Base-by-base conservation (phyloP, 345 rosid genomes). In the Iberis pinnata region DNA sequence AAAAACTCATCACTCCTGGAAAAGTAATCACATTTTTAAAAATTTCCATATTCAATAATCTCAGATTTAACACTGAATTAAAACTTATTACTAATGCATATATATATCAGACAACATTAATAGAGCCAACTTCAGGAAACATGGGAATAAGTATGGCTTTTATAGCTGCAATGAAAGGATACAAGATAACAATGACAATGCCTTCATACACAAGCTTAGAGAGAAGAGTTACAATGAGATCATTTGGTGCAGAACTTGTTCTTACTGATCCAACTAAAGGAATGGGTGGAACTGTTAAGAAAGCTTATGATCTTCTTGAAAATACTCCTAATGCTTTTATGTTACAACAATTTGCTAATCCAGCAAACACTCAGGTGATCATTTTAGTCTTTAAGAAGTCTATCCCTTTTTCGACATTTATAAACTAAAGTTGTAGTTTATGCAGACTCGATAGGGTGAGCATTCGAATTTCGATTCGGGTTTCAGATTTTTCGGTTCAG, bases 91-190 rank as follows among this genome's bases (percentile, higher is more conserved):
- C 18, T 5, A 4, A 0, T 18, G n/a, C n/a, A n/a, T n/a, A n/a
- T n/a, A n/a, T n/a, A n/a, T n/a, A n/a, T n/a, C 63, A 84, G 98
- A 92, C 98, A 2, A 78, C 74, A 31, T 70, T 92, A 75, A 85
- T 92, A 58, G 98, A 92, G 75, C 96, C 98, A 0, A 92, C 98
- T 4, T 88, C 98, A 1, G 98, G 98, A 35, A 92, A 88, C 63
- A 92, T 85, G 96, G 96, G 96, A 46, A 92, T 88, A 37, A 92
- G 96, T 63, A 60, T 88, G 96, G 95, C 98, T 7, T 92, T 92
- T 44, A 83, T 92, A 14, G 98, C 98, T 2, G 86, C 96, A 43
- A 29, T 88, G 75, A 84, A 75, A 81, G 98, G 98, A 7, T 92
- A 92, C 58, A 85, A 69, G 70, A 88, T 85, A 78, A 69, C 81